These are phyloP conservation scores for Coemansia sp. DNA, from an alignment of 192 early-diverging fungal species.

Conservation along the genomic window DNA sequence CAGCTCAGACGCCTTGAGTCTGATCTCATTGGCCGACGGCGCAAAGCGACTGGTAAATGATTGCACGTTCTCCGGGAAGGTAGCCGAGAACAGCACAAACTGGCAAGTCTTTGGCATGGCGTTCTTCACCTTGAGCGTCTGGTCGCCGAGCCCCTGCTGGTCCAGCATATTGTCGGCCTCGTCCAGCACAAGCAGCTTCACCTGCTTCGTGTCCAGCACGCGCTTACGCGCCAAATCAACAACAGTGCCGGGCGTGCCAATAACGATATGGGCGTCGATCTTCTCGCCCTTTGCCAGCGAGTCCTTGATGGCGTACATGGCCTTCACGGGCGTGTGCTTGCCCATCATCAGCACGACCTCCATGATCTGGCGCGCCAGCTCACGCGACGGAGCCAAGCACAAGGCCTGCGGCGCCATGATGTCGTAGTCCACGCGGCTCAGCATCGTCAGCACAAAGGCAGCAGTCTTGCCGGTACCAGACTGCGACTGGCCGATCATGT, in stretches of 20 bases:
- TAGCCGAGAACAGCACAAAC: conserved; percentile 93
- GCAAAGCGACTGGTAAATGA: conserved; percentile 79
- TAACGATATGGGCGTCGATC: conserved; percentile 76
- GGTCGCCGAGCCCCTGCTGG: conserved; percentile 79
- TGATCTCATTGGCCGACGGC: conserved; percentile 82
- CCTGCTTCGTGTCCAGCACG: conserved; percentile 57
- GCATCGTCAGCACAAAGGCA: conserved; percentile 90
- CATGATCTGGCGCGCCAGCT: conserved; percentile 93
- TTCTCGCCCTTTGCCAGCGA: conserved; percentile 54
- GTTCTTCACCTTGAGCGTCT: conserved; percentile 80
- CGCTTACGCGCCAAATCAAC: conserved; percentile 68
- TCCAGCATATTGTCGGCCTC: conserved; percentile 99
- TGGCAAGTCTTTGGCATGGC: conserved; percentile 72
- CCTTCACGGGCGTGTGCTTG: conserved; percentile 79
- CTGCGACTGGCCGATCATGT: conserved; percentile 98
- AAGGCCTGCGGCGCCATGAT: conserved; percentile 74
- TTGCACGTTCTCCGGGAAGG: conserved; percentile 78
- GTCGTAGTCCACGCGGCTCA: conserved; percentile 77
- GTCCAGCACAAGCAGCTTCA: conserved; percentile 90
- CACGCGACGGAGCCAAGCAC: conserved; percentile 88
- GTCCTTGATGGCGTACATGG: conserved; percentile 79
- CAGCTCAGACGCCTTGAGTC: conserved; percentile 81
- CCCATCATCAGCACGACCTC: conserved; percentile 88
- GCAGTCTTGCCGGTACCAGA: conserved; percentile 98
- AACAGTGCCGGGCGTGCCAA: conserved; percentile 95